phyloP scores from a whole-genome alignment of 257 asterid species.

The Henckelia pumila region DNA sequence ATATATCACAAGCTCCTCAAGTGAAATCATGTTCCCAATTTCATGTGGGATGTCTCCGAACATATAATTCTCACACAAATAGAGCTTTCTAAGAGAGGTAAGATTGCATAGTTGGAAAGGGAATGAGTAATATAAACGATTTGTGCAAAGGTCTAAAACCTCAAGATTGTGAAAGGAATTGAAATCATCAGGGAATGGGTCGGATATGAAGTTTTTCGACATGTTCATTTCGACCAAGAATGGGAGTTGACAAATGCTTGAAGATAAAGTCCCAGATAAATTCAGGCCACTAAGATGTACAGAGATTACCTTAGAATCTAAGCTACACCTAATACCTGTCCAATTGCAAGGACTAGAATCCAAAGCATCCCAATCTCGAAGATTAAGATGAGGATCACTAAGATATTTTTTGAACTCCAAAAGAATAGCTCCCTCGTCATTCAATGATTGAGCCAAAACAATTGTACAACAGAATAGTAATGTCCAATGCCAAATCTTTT shows the following conservation, averaged over 20 bases:
- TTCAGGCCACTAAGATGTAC: conserved; percentile 48
- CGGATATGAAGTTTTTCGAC: conserved; percentile 66
- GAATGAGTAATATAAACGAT: conserved; percentile 50
- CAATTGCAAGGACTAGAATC: conserved; percentile 70
- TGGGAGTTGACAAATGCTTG: conserved; percentile 60
- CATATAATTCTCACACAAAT: conserved; percentile 68
- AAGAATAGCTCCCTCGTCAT: conserved; percentile 64
- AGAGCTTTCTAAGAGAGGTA: conserved; percentile 57
- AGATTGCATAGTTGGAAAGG: conserved; percentile 50
- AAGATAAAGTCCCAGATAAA: conserved; percentile 64
- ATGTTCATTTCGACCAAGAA: conserved; percentile 47
- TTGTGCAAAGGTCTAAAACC: conserved; percentile 76
- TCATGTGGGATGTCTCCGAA: conserved; percentile 65
- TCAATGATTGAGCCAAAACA: conserved; percentile 45
- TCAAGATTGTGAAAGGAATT: conserved; percentile 39
- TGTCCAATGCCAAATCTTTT: conserved; percentile 32
- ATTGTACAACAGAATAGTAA: conserved; percentile 38
- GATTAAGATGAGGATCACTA: conserved; percentile 51
- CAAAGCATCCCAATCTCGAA: conserved; percentile 54
- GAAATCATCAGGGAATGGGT: conserved; percentile 56
- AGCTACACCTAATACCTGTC: conserved; percentile 57
- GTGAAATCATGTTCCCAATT: conserved; percentile 45
- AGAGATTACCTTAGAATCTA: conserved; percentile 41
- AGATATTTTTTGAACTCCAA: conserved; percentile 58
- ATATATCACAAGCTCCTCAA: conserved; percentile 76